Base-by-base conservation (phyloP, 2,329 filamentous ascomycete genomes). In the Setomelanomma holmii region DNA sequence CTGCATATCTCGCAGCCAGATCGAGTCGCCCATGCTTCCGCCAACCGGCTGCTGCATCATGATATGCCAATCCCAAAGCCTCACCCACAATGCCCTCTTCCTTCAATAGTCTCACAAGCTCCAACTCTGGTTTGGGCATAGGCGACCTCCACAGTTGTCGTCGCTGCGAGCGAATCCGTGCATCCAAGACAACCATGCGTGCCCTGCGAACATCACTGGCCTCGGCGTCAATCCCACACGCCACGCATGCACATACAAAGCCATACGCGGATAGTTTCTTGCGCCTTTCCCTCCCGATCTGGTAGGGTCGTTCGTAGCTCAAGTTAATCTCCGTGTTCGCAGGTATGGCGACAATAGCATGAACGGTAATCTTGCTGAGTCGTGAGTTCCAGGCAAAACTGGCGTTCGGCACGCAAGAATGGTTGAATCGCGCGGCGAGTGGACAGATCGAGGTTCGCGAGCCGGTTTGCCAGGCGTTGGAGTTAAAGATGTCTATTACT, bases 351-450 rank as follows among this genome's bases (percentile, higher is more conserved):
- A 61, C 54, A 16, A 66, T 63, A 0, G 73, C 66, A 34, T 71
- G 62, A n/a, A 71, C 51, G 20, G 64, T 63, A 5, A 56, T 35
- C 42, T 50, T 41, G 0, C 33, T 47, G 3, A 53, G 27, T 11
- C 45, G 40, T 12, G 51, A 42, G 35, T 70, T 67, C 67, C 64
- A 69, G 20, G 53, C 57, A 30, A 64, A 73, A 39, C 59, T 54
- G 3, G 71, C 65, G 44, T 74, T 75, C 6, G 72, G 69, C 27
- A 58, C 58, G 53, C 72, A 75, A 19, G 62, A 64, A 58, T 75
- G 72, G 51, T 74, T 75, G 61, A 74, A 64, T 39, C 69, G 69
- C 7, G 72, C 68, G 33, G 67, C 58, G 7, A 46, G 53, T 16
- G 65, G 69, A 36, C 68, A 71, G 44, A 75, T 60, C 54, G 41